A percentile compares a stretch with the other conserved stretches of the same genome.
phyloP scores from a whole-genome alignment of 805 yeast species.

The Saturnispora kantuleensis region DNA sequence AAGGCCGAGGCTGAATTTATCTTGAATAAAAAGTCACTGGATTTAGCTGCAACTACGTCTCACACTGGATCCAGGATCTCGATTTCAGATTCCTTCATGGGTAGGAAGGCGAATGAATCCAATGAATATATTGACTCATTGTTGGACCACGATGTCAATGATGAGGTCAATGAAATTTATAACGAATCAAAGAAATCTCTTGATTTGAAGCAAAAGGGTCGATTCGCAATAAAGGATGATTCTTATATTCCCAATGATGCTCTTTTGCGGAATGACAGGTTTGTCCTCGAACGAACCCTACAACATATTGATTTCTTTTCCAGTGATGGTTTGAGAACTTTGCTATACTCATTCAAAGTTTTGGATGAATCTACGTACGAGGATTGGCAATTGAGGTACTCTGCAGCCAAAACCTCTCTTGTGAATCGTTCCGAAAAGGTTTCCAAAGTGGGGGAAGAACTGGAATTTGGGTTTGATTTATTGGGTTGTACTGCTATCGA shows the following conservation, averaged over 20 bases:
- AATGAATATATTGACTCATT: slow-evolving; percentile 16
- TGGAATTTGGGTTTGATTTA: slow-evolving; percentile 62
- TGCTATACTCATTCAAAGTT: slow-evolving; percentile 75
- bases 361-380: slow-evolving; percentile 48
- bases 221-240: slow-evolving; percentile 31
- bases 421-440: slow-evolving; percentile 55
- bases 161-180: slow-evolving; percentile 44
- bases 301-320: slow-evolving; percentile 92
- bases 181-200: slow-evolving; percentile 46
- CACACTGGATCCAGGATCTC: slow-evolving; percentile 20
- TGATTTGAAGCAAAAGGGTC: slow-evolving; percentile 47
- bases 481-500: slow-evolving; percentile 96
- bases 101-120: slow-evolving; percentile 5
- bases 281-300: slow-evolving; percentile 70
- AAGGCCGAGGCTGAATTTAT: slow-evolving; percentile 69
- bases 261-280: slow-evolving; percentile 60
- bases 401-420: slow-evolving; percentile 69
- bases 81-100: slow-evolving; percentile 9
- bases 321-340: slow-evolving; percentile 87
- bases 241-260: slow-evolving; percentile 44
- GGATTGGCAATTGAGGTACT: slow-evolving; percentile 58
- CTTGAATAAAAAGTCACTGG: slow-evolving; percentile 43
- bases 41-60: slow-evolving; percentile 15
- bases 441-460: slow-evolving; percentile 58
- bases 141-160: slow-evolving; percentile 33